These are phyloP conservation scores for Syzygium aqueum DNA, from an alignment of 345 rosid genomes.

Conservation along the genomic window DNA sequence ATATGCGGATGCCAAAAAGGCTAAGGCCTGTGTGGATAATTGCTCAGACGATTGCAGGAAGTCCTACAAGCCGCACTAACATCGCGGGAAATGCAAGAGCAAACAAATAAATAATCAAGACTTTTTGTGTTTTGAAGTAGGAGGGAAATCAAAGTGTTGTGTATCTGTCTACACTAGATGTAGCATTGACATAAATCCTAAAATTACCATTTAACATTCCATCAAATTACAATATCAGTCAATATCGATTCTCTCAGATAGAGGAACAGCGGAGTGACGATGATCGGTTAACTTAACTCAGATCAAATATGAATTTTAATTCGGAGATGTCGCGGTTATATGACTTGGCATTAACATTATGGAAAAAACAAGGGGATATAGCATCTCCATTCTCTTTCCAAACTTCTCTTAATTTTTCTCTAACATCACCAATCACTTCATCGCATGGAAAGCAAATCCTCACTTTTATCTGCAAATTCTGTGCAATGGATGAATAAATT, in stretches of 20 bases:
- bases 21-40: not conserved
- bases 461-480: not conserved
- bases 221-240: not conserved
- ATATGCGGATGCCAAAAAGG: not conserved
- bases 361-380: not conserved
- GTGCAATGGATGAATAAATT: not conserved
- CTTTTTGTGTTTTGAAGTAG: not conserved
- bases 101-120: not conserved
- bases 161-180: not conserved
- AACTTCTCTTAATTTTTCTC: not conserved
- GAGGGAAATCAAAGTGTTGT: not conserved
- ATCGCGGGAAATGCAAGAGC: not conserved
- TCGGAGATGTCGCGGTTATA: rapidly evolving
- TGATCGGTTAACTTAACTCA: not conserved
- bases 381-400: not conserved
- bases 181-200: not conserved
- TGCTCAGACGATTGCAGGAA: not conserved
- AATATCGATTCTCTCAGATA: not conserved
- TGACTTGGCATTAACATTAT: not conserved
- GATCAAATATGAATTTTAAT: not conserved
- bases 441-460: not conserved
- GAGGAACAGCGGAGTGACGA: not conserved
- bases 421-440: not conserved
- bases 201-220: not conserved
- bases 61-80: not conserved